A percentile compares a stretch with the other conserved stretches of the same genome.
These are phyloP conservation scores for Kwoniella sp. DNA, from an alignment of 768 basidiomycete species.

Conservation along the genomic window DNA sequence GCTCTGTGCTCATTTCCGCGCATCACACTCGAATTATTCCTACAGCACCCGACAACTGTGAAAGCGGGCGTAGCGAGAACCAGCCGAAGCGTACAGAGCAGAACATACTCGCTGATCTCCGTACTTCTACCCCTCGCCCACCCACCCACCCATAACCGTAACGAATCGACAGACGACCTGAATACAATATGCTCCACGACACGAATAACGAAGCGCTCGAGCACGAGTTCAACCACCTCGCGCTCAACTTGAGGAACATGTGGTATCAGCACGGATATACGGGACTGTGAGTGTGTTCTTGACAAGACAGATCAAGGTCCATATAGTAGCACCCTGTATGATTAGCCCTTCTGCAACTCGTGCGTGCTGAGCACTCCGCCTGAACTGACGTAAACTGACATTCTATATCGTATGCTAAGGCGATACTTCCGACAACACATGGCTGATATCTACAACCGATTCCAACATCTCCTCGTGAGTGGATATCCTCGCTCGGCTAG, in stretches of 20 bases:
- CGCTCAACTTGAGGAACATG: constrained; percentile 18
- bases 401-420: background rate
- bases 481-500: background rate
- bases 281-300: constrained; percentile 11
- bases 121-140: background rate
- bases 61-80: too few species aligned
- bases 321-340: too few species aligned
- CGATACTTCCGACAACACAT: constrained; percentile 23
- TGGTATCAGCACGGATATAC: constrained; percentile 25
- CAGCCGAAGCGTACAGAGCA: too few species aligned
- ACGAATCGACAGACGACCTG: too few species aligned
- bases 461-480: constrained; percentile 16
- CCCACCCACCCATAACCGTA: background rate
- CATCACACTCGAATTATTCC: too few species aligned
- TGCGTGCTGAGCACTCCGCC: too few species aligned
- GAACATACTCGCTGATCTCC: background rate
- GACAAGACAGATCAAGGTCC: too few species aligned
- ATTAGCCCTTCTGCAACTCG: background rate
- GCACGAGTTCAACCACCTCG: constrained; percentile 11
- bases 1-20: too few species aligned
- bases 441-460: constrained; percentile 20
- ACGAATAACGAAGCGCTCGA: constrained; percentile 8
- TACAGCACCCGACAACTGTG: too few species aligned
- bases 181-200: constrained; percentile 17
- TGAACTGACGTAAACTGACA: background rate